phyloP scores from a whole-genome alignment of 305 asterid genomes.

The Plantago coronopus region DNA sequence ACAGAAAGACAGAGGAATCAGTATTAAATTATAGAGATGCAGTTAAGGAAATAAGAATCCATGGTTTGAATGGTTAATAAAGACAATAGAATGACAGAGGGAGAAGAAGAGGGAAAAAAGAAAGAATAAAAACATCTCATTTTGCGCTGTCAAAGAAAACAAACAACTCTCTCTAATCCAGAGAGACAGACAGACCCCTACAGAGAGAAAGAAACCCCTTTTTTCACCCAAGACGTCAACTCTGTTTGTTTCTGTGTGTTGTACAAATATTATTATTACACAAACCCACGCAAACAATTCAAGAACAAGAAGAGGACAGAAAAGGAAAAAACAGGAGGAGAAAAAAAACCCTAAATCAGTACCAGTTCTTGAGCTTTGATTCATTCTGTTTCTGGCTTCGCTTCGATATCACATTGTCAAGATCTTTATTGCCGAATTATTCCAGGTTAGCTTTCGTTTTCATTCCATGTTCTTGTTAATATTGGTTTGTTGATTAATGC shows the following conservation, averaged over 20 bases:
- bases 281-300: neutral
- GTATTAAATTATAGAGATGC: neutral
- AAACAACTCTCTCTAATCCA: neutral
- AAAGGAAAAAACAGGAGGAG: neutral
- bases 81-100: neutral
- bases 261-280: neutral
- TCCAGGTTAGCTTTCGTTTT: slow-evolving; percentile 7
- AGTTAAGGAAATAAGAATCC: neutral
- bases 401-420: slow-evolving; percentile 10
- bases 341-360: neutral
- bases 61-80: neutral
- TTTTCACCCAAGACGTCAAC: slow-evolving; percentile 11
- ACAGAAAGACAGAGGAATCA: too few species aligned
- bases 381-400: neutral
- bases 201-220: neutral
- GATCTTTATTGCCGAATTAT: slow-evolving; percentile 15
- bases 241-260: neutral
- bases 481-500: slow-evolving; percentile 7
- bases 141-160: slow-evolving; percentile 9
- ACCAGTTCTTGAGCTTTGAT: slow-evolving; percentile 6
- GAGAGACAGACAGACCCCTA: slow-evolving; percentile 1
- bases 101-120: neutral
- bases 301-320: neutral
- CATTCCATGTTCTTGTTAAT: neutral
- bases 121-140: slow-evolving; percentile 15